Conservation (phyloP, 208 protist species). For the Entamoeba dispar region DNA sequence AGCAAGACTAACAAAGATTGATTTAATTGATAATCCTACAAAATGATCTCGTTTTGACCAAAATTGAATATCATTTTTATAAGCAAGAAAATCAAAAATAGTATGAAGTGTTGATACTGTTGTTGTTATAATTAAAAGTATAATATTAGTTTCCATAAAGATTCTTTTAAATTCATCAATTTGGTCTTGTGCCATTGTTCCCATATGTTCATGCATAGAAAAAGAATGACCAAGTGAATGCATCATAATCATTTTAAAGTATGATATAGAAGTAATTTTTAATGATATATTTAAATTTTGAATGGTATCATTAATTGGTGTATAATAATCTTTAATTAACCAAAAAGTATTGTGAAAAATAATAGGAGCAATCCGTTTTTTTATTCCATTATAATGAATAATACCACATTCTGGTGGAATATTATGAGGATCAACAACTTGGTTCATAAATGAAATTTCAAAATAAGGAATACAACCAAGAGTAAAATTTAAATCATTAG, state of each 20-base stretch:
- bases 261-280: neutral
- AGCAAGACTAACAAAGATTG: neutral
- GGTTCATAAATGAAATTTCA: neutral
- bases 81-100: conserved; percentile 18
- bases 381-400: neutral
- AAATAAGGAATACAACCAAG: neutral
- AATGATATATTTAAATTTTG: neutral
- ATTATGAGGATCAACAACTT: neutral
- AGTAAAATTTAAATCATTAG: neutral
- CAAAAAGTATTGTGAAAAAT: neutral
- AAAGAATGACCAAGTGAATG: neutral
- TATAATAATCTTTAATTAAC: neutral
- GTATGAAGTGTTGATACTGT: neutral
- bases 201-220: neutral
- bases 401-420: neutral
- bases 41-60: neutral
- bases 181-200: neutral
- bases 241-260: neutral
- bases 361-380: neutral
- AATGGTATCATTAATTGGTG: neutral
- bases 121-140: neutral
- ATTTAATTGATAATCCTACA: neutral
- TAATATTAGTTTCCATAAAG: neutral
- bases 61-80: conserved; percentile 14
- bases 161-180: conserved; percentile 2